phyloP scores from a whole-genome alignment of 225 moss, liverwort and hornwort genomes.

The Marchantia polymorpha region DNA sequence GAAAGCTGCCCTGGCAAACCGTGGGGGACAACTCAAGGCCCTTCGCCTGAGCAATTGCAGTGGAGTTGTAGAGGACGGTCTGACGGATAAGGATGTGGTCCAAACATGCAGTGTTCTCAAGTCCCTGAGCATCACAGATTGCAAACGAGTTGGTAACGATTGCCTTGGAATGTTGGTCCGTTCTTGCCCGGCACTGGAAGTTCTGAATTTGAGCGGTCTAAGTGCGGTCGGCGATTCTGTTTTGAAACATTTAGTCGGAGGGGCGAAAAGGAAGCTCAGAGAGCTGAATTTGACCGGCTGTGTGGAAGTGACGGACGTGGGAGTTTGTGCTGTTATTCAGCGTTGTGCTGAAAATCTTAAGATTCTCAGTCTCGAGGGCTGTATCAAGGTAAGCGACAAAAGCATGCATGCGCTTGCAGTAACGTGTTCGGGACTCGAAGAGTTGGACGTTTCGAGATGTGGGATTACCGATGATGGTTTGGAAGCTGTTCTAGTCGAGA shows the following conservation, averaged over 20 bases:
- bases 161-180: constrained; percentile 51
- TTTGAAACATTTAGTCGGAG: constrained; percentile 44
- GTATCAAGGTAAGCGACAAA: constrained; percentile 52
- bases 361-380: constrained; percentile 59
- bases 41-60: constrained; percentile 58
- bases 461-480: constrained; percentile 61
- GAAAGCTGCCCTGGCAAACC: constrained; percentile 40
- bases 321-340: constrained; percentile 54
- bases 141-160: constrained; percentile 52
- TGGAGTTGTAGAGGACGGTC: constrained; percentile 42
- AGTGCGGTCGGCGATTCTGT: constrained; percentile 54
- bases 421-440: constrained; percentile 50
- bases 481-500: constrained; percentile 40
- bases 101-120: constrained; percentile 46
- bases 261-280: constrained; percentile 46
- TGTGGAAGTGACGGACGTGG: constrained; percentile 53
- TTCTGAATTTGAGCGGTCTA: constrained; percentile 59
- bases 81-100: constrained; percentile 27
- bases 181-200: constrained; percentile 58
- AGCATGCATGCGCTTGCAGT: constrained; percentile 51
- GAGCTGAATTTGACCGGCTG: constrained; percentile 64
- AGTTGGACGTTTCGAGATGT: constrained; percentile 60
- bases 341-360: constrained; percentile 45
- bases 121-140: constrained; percentile 51
- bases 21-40: constrained; percentile 41